A percentile compares a stretch with the other conserved stretches of the same genome.
Conservation (phyloP, 768 basidiomycete genomes). For the Exsudoporus frostii region DNA sequence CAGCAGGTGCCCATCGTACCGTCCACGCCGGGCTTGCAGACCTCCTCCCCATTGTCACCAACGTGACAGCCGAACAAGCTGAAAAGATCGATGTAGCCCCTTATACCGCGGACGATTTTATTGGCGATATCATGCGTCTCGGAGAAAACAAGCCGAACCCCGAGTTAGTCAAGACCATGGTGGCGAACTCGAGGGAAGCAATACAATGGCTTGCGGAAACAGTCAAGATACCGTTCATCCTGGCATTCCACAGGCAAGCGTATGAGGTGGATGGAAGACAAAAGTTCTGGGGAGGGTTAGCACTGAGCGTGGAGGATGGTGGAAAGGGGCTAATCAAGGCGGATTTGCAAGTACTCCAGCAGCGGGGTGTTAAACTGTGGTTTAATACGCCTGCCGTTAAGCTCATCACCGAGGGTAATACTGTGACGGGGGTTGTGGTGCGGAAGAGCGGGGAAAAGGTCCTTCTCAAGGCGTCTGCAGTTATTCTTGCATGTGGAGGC, state of each 20-base stretch:
- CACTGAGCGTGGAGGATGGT: constrained; percentile 57
- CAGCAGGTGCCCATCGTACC: constrained; percentile 65
- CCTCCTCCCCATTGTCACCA: constrained; percentile 52
- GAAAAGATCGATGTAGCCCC: constrained; percentile 53
- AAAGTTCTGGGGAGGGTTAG: constrained; percentile 72
- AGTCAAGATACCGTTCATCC: constrained; percentile 50
- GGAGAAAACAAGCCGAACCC: constrained; percentile 48
- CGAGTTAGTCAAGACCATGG: constrained; percentile 48
- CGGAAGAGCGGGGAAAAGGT: constrained; percentile 35
- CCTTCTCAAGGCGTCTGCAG: constrained; percentile 39
- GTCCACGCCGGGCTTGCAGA: constrained; percentile 60
- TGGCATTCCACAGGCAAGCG: constrained; percentile 66
- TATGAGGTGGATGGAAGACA: constrained; percentile 60
- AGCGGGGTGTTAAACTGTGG: constrained; percentile 54
- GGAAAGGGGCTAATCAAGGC: constrained; percentile 66
- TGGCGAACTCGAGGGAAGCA: constrained; percentile 52
- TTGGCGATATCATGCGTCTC: constrained; percentile 59
- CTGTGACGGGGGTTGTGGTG: constrained; percentile 47
- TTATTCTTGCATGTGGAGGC: constrained; percentile 65
- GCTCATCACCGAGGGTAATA: constrained; percentile 33
- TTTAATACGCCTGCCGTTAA: constrained; percentile 48
- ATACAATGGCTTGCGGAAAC: constrained; percentile 54
- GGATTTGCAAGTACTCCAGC: constrained; percentile 47
- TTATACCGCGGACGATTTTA: constrained; percentile 54
- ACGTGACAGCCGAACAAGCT: constrained; percentile 42